Evolutionary conservation across 306 rosid genomes (phyloP), one percentile per base, ranked within the genome.

Genomic region (Leucaena leucocephala): DNA sequence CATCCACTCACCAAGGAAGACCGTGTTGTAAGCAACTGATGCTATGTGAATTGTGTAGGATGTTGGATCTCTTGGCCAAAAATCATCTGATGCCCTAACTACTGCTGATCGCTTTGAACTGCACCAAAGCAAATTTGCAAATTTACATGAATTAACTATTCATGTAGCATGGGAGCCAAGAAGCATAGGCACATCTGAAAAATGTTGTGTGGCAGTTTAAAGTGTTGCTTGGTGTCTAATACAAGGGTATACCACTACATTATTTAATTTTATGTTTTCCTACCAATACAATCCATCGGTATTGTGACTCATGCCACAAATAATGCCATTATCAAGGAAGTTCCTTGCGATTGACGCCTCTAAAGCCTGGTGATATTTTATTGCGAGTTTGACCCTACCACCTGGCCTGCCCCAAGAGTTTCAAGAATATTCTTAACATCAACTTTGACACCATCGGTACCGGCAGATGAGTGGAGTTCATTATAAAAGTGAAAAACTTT

Each of bases 351-450:
- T 74, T 2, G 98, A 93, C 2, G 95, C 91, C 83, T 93, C 97
- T 45, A 93, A 83, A 52, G 98, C 98, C 46, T 88, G 97, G 71
- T 91, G 97, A 75, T 91, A 93, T 11, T 89, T 90, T 71, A 90
- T 85, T 54, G 98, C 86, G 35, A 93, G 92, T 57, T 90, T 89
- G 27, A 93, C 95, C 76, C 98, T 83, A 35, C 98, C 98, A 74
- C 97, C 98, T 87, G 91, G 77, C 98, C 95, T 19, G 92, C 93
- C 35, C 98, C 95, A 6, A 93, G 87, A n/a, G 98, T 93, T 88
- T 93, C 98, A 35, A 93, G 97, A 76, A 93, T 88, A 72, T 90
- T 90, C 78, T 93, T 97, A 61, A 90, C 98, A 83, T 93, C 98
- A 66, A 93, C 97, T 69, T 93, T 93, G 66, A 93, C 97, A 48